Conservation (phyloP, 345 rosid genomes). For the Euphorbia peplus region DNA sequence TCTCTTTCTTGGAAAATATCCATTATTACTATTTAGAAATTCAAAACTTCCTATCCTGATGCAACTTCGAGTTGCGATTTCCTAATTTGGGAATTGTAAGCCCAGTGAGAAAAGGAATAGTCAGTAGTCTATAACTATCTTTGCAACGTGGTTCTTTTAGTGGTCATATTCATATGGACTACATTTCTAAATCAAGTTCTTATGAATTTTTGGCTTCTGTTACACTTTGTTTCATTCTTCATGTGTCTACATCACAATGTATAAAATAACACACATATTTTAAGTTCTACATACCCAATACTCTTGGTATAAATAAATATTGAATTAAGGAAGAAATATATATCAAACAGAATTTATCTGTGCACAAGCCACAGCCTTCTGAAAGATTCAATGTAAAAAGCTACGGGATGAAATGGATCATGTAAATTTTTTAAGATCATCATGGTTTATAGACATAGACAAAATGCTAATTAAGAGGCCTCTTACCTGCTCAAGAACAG, state of each 20-base stretch:
- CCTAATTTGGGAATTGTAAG: neutral
- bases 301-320: neutral
- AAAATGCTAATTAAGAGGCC: constrained; percentile 5
- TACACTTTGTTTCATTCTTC: neutral
- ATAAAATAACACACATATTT: neutral
- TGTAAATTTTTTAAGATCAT: neutral
- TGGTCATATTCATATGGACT: neutral
- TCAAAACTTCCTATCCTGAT: neutral
- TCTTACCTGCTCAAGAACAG: constrained; percentile 95
- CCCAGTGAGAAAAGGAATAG: neutral
- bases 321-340: neutral
- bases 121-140: neutral
- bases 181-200: neutral
- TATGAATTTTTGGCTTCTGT: neutral
- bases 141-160: neutral
- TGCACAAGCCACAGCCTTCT: neutral
- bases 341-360: neutral
- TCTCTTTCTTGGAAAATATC: neutral
- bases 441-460: neutral
- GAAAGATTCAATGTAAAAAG: neutral
- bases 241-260: neutral
- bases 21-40: neutral
- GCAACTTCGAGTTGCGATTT: neutral
- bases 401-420: neutral
- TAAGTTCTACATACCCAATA: neutral